Evolutionary conservation across 352 stramenopile species (phyloP), one percentile per base, ranked within the genome.

Genomic region (Phytophthora pluvialis): DNA sequence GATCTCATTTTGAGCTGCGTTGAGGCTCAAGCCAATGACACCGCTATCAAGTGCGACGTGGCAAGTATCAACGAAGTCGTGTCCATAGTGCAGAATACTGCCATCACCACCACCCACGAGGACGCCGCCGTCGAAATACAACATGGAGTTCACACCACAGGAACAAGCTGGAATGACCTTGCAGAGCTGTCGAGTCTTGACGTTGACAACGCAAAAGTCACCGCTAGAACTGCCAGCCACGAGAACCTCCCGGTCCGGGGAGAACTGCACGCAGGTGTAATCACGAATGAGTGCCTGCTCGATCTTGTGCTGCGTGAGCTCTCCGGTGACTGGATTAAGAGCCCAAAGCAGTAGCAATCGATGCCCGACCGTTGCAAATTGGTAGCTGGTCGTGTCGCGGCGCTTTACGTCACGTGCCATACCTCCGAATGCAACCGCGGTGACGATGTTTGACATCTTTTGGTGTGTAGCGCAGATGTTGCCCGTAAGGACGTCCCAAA

Each of bases 361-460:
- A 52, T 74, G 64, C 42, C 87, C 71, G 1, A 77, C 90, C 0
- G 93, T 97, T 50, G 80, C 82, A 62, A 98, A 95, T 53, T 97
- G 83, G 75, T 98, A 98, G 43, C 75, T 81, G 21, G 50, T 16
- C 29, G 90, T 98, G 66, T 97, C 86, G 1, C 91, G 78, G 16
- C 91, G 85, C 78, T 98, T 98, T 48, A 98, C 77, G 47, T 98
- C 91, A 50, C 89, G 85, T 10, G 79, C 76, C 78, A 97, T 93
- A 21, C 89, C 90, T 42, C 89, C 90, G 51, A 93, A 97, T 3
- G 75, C 69, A n/a, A 94, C 75, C 10, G 78, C 73, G 5, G 79
- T 78, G 45, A 89, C 73, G 57, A 83, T 80, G 31, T 79, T 66
- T 39, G 70, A 58, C 33, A 94, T 74, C 53, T 94, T 91, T 62